A percentile compares a stretch with the other conserved stretches of the same genome.
phyloP scores from a whole-genome alignment of 2,329 filamentous ascomycete species.

The Chaetomium sp. region DNA sequence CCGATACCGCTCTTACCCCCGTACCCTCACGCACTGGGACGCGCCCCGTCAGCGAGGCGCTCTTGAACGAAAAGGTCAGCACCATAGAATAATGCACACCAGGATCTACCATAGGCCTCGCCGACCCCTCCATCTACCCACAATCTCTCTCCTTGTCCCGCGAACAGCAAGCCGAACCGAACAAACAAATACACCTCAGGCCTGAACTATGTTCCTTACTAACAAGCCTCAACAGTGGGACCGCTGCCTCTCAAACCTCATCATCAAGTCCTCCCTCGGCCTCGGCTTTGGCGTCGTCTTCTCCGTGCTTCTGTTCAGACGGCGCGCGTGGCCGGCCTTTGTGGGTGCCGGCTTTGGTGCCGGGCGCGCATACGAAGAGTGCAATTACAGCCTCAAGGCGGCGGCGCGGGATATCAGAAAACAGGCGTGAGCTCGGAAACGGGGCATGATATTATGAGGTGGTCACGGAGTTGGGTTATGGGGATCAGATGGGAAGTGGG shows the following conservation, averaged over 20 bases:
- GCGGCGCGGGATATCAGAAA: constrained; percentile 46
- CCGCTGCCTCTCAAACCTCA: constrained; percentile 91
- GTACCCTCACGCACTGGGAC: constrained; percentile 59
- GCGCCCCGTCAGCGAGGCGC: constrained; percentile 91
- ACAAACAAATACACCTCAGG: not conserved
- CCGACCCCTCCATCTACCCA: too few species aligned
- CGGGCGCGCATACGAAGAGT: constrained; percentile 96
- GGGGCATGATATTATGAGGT: not conserved
- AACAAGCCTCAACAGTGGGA: constrained; percentile 65
- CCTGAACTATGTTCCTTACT: too few species aligned
- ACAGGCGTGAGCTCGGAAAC: constrained; percentile 4
- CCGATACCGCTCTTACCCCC: constrained; percentile 48
- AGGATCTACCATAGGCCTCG: too few species aligned
- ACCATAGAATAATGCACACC: constrained; percentile 9
- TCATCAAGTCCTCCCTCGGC: constrained; percentile 93
- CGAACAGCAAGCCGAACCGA: not conserved
- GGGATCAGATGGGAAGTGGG: not conserved
- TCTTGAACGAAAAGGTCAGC: constrained; percentile 96
- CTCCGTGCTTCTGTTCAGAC: constrained; percentile 96
- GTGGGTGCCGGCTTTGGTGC: constrained; percentile 92
- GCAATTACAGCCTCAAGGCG: constrained; percentile 71
- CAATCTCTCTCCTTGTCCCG: not conserved
- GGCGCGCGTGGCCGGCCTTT: constrained; percentile 95
- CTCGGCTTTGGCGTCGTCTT: constrained; percentile 98
- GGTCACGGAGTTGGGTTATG: not conserved